These are phyloP conservation scores for Colletotrichum theobromicola DNA, from an alignment of 2,329 filamentous ascomycete genomes.

Conservation along the genomic window DNA sequence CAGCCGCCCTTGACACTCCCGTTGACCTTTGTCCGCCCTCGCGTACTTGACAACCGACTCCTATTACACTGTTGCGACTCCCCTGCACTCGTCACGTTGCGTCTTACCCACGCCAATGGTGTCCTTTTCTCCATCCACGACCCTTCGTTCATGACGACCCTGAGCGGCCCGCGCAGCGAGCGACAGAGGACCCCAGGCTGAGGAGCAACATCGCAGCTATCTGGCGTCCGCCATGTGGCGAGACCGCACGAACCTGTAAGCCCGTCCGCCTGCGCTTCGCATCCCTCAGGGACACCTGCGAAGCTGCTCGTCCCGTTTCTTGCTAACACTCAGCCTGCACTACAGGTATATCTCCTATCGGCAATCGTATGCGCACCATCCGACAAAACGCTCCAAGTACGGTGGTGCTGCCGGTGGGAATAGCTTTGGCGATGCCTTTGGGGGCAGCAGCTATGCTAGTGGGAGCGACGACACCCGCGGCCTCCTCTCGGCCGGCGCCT, in stretches of 20 bases:
- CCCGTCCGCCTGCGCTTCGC: constrained; percentile 13
- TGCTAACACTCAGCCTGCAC: constrained; percentile 33
- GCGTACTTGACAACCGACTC: not conserved
- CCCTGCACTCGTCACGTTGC: not conserved
- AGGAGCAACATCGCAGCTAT: constrained; percentile 18
- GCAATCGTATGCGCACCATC: constrained; percentile 96
- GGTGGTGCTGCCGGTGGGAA: constrained; percentile 54
- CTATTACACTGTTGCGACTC: not conserved
- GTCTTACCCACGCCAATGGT: constrained; percentile 7
- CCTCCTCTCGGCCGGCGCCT: constrained; percentile 80
- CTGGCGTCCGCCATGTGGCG: constrained; percentile 86
- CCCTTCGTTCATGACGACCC: constrained; percentile 18
- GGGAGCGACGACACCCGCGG: constrained; percentile 68
- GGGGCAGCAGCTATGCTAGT: constrained; percentile 41
- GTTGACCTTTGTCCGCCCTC: not conserved
- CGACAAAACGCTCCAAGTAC: constrained; percentile 81
- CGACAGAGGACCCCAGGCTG: constrained; percentile 20
- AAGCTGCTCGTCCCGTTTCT: not conserved
- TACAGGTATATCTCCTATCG: constrained; percentile 96
- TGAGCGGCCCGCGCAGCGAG: constrained; percentile 19
- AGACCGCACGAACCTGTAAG: constrained; percentile 97
- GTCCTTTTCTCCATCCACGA: not conserved
- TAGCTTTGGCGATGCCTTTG: constrained; percentile 66
- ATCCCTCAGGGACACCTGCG: not conserved
- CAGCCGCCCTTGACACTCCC: constrained; percentile 1